Evolutionary conservation across 257 asterid genomes (phyloP), one percentile per base, ranked within the genome.

Genomic region (Ballota nigra): DNA sequence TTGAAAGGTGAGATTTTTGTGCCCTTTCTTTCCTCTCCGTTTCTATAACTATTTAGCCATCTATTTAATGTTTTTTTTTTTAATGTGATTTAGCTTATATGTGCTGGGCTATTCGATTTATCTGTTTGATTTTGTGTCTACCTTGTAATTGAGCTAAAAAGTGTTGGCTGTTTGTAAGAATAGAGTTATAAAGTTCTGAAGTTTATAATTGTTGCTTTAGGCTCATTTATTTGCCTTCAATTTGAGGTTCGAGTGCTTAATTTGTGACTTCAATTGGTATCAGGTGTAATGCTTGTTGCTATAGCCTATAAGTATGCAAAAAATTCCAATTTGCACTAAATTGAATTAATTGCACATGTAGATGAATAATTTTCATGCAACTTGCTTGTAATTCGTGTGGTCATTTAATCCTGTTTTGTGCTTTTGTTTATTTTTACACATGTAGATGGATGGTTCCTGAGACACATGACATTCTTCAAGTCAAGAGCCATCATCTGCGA

Each of bases 391-490:
- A 34, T 24, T 69, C 40, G 47, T 26, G 47, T n/a, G 49, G 76
- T 66, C 34, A 4, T 69, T 66, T 77, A 75, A 77, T 79, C 57
- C 49, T 66, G 7, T 64, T 73, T 75, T 73, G 68, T 70, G 28
- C 75, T 52, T 31, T 73, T 80, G 49, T 40, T 18, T 28, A 53
- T 29, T 77, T 78, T 81, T 65, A 28, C 70, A 53, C 75, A 12
- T 75, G 84, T 79, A 77, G 84, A 83, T 67, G 82, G 75, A 67
- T 79, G 71, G 78, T 76, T 77, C 72, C 64, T 55, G 66, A 71
- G 70, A 75, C 73, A 69, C 79, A 72, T 69, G 75, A 75, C 75
- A 71, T 80, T 72, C 79, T 76, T 69, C 79, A 34, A 74, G 76
- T 76, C 81, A 71, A 73, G 64, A 73, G 83, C 73, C 76, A 65